A percentile compares a stretch with the other conserved stretches of the same genome.
phyloP scores from a whole-genome alignment of 2,329 filamentous ascomycete genomes.

The Diaporthe sp. region DNA sequence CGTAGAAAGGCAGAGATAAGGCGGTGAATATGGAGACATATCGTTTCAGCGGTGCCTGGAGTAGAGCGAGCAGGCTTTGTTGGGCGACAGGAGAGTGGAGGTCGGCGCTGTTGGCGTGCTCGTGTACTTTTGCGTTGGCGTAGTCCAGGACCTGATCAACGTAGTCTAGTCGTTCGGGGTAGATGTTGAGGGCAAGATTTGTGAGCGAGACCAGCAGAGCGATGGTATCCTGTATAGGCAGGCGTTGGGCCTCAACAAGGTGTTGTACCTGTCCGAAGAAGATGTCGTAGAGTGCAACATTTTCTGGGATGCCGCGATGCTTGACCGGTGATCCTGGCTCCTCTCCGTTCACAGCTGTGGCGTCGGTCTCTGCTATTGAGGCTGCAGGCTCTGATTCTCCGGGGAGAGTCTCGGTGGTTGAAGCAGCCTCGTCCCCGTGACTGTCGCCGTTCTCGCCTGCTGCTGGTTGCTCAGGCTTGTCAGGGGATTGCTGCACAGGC shows the following conservation, averaged over 20 bases:
- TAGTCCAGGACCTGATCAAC: constrained; percentile 95
- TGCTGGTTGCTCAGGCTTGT: constrained; percentile 47
- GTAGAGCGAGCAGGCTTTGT: constrained; percentile 87
- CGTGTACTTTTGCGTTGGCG: constrained; percentile 86
- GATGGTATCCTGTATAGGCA: constrained; percentile 95
- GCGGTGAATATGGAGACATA: constrained; percentile 98
- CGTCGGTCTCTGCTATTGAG: constrained; percentile 62
- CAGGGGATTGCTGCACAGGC: constrained; percentile 38
- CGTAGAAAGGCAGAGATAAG: constrained; percentile 89
- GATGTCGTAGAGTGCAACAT: constrained; percentile 94
- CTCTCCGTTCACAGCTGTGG: constrained; percentile 63
- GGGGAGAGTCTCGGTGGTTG: constrained; percentile 48
- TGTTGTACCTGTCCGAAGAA: constrained; percentile 98
- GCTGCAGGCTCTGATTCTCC: constrained; percentile 54
- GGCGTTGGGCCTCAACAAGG: constrained; percentile 88
- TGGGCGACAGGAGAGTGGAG: constrained; percentile 90
- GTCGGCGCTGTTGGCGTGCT: constrained; percentile 95
- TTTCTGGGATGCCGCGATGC: constrained; percentile 73
- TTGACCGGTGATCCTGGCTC: constrained; percentile 50
- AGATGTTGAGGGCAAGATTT: constrained; percentile 95
- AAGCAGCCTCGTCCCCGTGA: constrained; percentile 52
- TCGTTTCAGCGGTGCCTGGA: constrained; percentile 90
- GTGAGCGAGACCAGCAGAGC: constrained; percentile 93
- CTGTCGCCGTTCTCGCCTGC: constrained; percentile 55
- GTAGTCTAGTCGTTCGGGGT: constrained; percentile 92